Conservation (phyloP, 1,284 basidiomycete species). For the Austropuccinia psidii region DNA sequence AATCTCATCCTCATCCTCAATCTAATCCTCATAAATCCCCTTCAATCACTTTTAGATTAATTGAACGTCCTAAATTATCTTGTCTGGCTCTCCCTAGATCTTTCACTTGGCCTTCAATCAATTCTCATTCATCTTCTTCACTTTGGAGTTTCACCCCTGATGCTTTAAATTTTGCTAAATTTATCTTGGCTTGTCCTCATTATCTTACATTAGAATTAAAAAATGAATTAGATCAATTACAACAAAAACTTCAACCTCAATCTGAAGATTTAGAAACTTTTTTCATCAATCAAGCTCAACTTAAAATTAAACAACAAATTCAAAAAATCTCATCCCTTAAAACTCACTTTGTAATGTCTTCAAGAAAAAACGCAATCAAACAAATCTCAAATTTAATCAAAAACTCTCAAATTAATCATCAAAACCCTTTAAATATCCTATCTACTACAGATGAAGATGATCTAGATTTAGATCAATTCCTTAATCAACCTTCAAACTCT, state of each 20-base stretch:
- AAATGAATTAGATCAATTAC: constrained; percentile 66
- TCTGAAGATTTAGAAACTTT: constrained; percentile 57
- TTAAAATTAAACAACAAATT: constrained; percentile 67
- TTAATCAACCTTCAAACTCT: constrained; percentile 12
- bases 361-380: constrained; percentile 55
- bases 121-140: constrained; percentile 78
- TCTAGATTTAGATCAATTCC: constrained; percentile 41
- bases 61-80: constrained; percentile 86
- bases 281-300: constrained; percentile 70
- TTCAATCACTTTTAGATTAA: constrained; percentile 69
- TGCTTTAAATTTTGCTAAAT: constrained; percentile 77
- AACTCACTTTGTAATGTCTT: constrained; percentile 51
- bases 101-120: constrained; percentile 81
- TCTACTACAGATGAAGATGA: constrained; percentile 42
- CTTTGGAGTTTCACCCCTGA: constrained; percentile 95
- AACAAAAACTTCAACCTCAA: constrained; percentile 54
- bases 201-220: constrained; percentile 68
- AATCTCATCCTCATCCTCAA: background rate
- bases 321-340: constrained; percentile 67
- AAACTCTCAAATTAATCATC: constrained; percentile 35
- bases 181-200: constrained; percentile 88
- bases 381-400: constrained; percentile 54
- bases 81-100: constrained; percentile 92
- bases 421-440: constrained; percentile 36
- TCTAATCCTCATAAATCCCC: constrained; percentile 7